Evolutionary conservation across 345 rosid genomes (phyloP).

Genomic region (Euphorbia peplus): DNA sequence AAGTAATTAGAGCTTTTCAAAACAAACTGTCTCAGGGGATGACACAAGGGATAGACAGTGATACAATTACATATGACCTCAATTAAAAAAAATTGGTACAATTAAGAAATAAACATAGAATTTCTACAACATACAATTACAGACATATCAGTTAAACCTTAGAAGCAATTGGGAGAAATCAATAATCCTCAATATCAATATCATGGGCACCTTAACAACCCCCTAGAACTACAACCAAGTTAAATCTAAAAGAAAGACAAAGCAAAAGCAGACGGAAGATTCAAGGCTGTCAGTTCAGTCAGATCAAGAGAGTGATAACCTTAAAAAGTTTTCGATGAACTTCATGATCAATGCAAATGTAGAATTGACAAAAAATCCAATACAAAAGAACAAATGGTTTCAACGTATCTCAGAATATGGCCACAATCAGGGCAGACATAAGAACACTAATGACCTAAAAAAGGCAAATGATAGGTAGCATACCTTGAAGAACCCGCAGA

Average conservation of each 20-base stretch:
- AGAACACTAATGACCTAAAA: not conserved
- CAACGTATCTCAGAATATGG: not conserved
- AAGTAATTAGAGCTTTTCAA: too few species aligned
- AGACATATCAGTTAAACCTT: not conserved
- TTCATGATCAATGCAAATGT: not conserved
- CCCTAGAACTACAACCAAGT: not conserved
- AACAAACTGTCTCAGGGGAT: not conserved
- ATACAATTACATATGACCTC: too few species aligned
- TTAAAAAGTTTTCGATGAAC: not conserved
- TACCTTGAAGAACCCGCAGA: slow-evolving; percentile 61
- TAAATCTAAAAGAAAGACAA: not conserved
- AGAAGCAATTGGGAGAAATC: not conserved
- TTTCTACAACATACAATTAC: not conserved
- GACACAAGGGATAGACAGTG: not conserved
- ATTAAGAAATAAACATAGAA: not conserved
- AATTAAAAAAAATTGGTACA: not conserved
- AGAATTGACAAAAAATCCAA: not conserved
- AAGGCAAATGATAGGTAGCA: not conserved
- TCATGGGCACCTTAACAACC: not conserved
- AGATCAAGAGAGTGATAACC: not conserved
- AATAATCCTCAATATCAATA: not conserved
- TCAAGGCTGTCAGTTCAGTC: not conserved
- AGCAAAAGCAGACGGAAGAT: not conserved
- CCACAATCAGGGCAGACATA: not conserved
- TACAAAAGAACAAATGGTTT: not conserved